phyloP scores from a whole-genome alignment of 371 early-diverging fungal genomes.

The Parasitella parasitica region DNA sequence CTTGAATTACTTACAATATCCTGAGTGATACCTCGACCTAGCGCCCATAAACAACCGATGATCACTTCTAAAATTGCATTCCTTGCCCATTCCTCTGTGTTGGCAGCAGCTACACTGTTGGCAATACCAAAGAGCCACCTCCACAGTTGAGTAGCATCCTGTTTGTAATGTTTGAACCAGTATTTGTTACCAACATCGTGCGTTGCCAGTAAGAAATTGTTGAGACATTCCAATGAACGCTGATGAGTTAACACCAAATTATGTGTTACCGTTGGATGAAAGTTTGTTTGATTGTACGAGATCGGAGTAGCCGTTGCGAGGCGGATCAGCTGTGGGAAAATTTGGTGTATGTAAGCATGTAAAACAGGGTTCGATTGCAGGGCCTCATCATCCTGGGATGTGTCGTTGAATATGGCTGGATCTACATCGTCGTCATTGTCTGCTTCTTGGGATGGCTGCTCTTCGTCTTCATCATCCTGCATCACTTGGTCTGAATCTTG shows the following conservation, averaged over 20 bases:
- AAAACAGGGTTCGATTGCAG: conserved; percentile 43
- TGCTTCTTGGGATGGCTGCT: not conserved
- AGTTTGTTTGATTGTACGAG: conserved; percentile 45
- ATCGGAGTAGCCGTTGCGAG: conserved; percentile 57
- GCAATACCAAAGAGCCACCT: conserved; percentile 48
- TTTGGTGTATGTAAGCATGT: conserved; percentile 46
- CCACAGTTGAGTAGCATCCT: conserved; percentile 65
- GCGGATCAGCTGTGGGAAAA: conserved; percentile 57
- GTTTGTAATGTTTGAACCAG: conserved; percentile 63
- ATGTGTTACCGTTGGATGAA: conserved; percentile 44
- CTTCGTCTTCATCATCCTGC: conserved; percentile 4
- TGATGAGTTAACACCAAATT: conserved; percentile 57
- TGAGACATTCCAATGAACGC: conserved; percentile 71
- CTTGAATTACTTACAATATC: conserved; percentile 45
- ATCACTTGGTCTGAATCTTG: conserved; percentile 14
- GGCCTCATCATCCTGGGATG: conserved; percentile 30
- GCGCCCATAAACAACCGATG: conserved; percentile 72
- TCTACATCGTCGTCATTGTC: conserved; percentile 31
- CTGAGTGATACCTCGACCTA: conserved; percentile 66
- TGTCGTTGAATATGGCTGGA: conserved; percentile 30
- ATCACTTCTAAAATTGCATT: conserved; percentile 56
- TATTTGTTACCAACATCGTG: conserved; percentile 61
- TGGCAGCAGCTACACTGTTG: conserved; percentile 27
- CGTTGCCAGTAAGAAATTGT: conserved; percentile 73
- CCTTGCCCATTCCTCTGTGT: conserved; percentile 33